Evolutionary conservation across 179 eudicot genomes (phyloP), one percentile per base, ranked within the genome.

Genomic region (Silene noctiflora): DNA sequence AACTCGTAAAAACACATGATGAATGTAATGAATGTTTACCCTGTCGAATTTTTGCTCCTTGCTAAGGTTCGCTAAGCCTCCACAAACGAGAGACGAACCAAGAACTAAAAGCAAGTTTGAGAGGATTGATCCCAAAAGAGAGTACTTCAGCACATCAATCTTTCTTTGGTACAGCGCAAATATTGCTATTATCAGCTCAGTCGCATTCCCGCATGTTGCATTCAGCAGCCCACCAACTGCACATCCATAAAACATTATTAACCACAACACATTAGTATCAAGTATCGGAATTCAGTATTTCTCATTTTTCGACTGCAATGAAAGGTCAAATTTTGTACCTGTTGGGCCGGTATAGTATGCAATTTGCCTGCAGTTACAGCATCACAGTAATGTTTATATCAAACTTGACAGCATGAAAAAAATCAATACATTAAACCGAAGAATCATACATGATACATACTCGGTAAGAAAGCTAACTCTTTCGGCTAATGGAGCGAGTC

Each of bases 181-280:
- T 53, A 91, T 77, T 61, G 94, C 92, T 81, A 91, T 90, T 69
- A 91, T 90, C 33, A 91, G 84, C 80, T 91, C 97, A n/a, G 94
- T 91, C 16, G 89, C 94, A 81, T 90, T 91, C 14, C 97, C 97
- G 73, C 91, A 91, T 56, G 97, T 91, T 46, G 97, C 97, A 85
- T 91, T 91, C 20, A 91, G 76, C 53, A 91, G 83, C 13, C 97
- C 97, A 10, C 97, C 97, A 68, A 91, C 97, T 91, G 87, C 75
- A 74, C 75, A 61, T 73, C 69, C 62, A 9, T 48, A 24, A 27
- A 46, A 53, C 48, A 66, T 74, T 42, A 25, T 76, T 59, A 69
- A 29, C 64, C 39, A 33, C 39, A 4, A 29, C 33, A 29, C 33
- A n/a, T n/a, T n/a, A n/a, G n/a, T n/a, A n/a, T n/a, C n/a, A n/a